Evolutionary conservation across 164 flowering plant species (phyloP).

Genomic region (Stephania cephalantha): DNA sequence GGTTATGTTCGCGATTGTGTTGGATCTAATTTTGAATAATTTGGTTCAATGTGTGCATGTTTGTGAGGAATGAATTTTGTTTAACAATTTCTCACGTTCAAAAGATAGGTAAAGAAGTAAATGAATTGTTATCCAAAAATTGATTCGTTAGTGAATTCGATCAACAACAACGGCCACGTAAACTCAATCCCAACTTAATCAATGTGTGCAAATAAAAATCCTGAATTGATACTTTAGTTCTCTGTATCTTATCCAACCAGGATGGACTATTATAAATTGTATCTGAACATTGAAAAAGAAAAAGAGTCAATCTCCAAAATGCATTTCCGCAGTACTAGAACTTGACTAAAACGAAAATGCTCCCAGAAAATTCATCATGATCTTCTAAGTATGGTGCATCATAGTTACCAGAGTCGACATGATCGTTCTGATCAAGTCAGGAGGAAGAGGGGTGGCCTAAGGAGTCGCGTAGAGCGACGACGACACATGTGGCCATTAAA

Average conservation of each 20-base stretch:
- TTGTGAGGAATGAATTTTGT: no score
- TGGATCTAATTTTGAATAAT: not conserved
- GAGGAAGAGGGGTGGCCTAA: slow-evolving; percentile 67
- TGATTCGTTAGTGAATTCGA: no score
- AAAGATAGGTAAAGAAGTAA: no score
- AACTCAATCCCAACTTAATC: no score
- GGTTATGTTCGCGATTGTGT: no score
- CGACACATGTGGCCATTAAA: slow-evolving; percentile 34
- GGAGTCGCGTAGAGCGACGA: slow-evolving; percentile 79
- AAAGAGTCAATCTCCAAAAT: slow-evolving; percentile 4
- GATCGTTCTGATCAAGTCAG: slow-evolving; percentile 54
- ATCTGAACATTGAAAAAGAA: slow-evolving; percentile 26
- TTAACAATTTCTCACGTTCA: no score
- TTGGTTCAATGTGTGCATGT: no score
- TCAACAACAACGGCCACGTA: no score
- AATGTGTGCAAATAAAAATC: no score
- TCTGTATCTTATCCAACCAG: slow-evolving; percentile 84
- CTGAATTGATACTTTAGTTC: no score
- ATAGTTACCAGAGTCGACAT: slow-evolving; percentile 42
- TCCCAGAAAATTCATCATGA: slow-evolving; percentile 36
- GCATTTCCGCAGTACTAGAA: not conserved
- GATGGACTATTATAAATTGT: slow-evolving; percentile 43
- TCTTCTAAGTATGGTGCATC: slow-evolving; percentile 50
- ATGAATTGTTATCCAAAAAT: no score
- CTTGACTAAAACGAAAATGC: not conserved